A percentile compares a stretch with the other conserved stretches of the same genome.
These are phyloP conservation scores for Podospora conica DNA, from an alignment of 495 filamentous ascomycete species.

Conservation along the genomic window DNA sequence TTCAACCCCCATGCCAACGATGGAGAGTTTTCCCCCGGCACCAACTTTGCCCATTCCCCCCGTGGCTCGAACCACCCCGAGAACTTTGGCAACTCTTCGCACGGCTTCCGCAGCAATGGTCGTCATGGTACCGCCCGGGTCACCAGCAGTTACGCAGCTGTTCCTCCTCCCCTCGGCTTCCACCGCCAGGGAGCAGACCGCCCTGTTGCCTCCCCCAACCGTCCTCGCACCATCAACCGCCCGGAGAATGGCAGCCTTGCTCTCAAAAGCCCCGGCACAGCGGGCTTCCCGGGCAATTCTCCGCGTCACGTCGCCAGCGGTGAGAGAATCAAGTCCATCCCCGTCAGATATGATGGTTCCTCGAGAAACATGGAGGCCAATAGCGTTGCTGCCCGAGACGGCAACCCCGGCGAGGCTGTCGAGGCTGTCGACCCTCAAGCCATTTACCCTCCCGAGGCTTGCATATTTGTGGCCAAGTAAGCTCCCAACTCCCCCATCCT, in stretches of 20 bases:
- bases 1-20: not conserved
- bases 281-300: not conserved
- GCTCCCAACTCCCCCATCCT: slow-evolving; percentile 18
- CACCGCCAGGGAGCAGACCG: not conserved
- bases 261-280: not conserved
- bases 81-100: not conserved
- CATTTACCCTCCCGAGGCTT: slow-evolving; percentile 48
- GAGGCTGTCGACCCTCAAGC: slow-evolving; percentile 54
- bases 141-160: not conserved
- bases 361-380: not conserved
- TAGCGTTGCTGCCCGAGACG: not conserved
- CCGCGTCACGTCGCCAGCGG: not conserved
- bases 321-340: not conserved
- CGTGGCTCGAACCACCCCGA: not conserved
- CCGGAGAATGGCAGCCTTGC: not conserved
- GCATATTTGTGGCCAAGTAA: slow-evolving; percentile 63
- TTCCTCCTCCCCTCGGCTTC: not conserved
- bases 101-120: not conserved
- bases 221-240: not conserved
- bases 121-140: not conserved
- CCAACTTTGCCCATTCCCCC: not conserved
- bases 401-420: not conserved
- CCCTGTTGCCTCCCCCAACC: not conserved
- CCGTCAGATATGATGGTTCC: not conserved
- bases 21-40: not conserved